Evolutionary conservation across 441 rosid genomes (phyloP), one percentile per base, ranked within the genome.

Genomic region (Gossypium trilobum): DNA sequence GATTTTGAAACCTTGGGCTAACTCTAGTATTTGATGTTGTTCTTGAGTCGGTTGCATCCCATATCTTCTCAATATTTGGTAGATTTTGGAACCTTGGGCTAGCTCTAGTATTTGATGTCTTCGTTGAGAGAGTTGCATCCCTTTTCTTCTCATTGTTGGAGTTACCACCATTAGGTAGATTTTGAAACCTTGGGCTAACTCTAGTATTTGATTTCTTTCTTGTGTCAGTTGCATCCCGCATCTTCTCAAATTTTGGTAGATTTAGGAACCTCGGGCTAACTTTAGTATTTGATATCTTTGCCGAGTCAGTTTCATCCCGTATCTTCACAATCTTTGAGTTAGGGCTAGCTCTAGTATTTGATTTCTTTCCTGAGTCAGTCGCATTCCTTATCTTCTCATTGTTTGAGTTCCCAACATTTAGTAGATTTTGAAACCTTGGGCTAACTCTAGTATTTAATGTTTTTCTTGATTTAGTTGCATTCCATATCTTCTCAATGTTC

Each of bases 391-490:
- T 42, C 54, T 25, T 42, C 46, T 7, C 66, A 65, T 42, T 1
- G 70, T 14, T 22, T 10, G 62, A 33, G 39, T 33, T 33, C 39
- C 39, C 39, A 33, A 33, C 39, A 1, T 1, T 33, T 33, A 33
- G 16, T 57, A 57, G 16, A 11, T 57, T 23, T 57, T 10, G 62
- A 55, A 20, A 20, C 60, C 27, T 55, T 46, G 79, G 71, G 39
- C 82, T 76, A 39, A 46, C 13, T 72, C 82, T 77, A 70, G 51
- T 36, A 55, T 29, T 20, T 11, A 11, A 10, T 19, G 61, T 23
- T 33, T 31, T 52, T 20, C 58, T 22, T 31, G 51, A n/a, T 27
- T 19, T 48, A 19, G 50, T 31, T 36, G 31, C 61, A 19, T 5
- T 17, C 7, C 5, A 29, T 58, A 23, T 23, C 62, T 58, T 23